Evolutionary conservation across 2,329 filamentous ascomycete species (phyloP), one percentile per base, ranked within the genome.

Genomic region (Penicillium sp.): DNA sequence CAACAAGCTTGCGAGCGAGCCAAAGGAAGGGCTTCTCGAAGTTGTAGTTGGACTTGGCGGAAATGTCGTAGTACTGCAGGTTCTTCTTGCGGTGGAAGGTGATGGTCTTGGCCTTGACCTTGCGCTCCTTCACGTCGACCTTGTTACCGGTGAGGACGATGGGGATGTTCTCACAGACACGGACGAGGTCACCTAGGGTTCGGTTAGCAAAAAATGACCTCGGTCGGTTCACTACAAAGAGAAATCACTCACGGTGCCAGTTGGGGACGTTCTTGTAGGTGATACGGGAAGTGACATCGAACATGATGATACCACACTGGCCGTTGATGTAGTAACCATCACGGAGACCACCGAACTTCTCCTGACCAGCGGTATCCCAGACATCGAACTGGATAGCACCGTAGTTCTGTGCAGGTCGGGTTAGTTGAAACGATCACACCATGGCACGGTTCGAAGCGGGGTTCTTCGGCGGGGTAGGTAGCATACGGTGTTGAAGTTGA

Each of bases 21-120:
- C 94, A 97, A 70, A 97, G 88, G 90, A 99, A 97, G 62, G 93
- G 93, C 87, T 97, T 99, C 88, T 97, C 93, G 79, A 97, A 97
- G 87, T 97, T 97, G 83, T 99, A 97, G 86, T 97, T 97, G 74
- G 92, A 97, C 85, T 97, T 99, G 80, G 94, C 94, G 40, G 91
- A 97, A 77, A 97, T 97, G 71, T 97, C 94, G 85, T 99, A 99
- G 86, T 97, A 99, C 82, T 99, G 94, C 50, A 99, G 88, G 82
- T 97, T 99, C 88, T 99, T 99, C 90, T 99, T 99, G 81, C 94
- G 91, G 86, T 99, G 94, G 90, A 99, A 99, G 66, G 94, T 99
- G 80, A 99, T 99, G 76, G 93, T 95, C 90, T 99, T 99, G 75
- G 94, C 94, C 88, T 99, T 99, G 76, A 99, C 94, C 83, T 99